Base-by-base conservation (phyloP, 2,329 filamentous ascomycete species). In the Monilinia fructicola region DNA sequence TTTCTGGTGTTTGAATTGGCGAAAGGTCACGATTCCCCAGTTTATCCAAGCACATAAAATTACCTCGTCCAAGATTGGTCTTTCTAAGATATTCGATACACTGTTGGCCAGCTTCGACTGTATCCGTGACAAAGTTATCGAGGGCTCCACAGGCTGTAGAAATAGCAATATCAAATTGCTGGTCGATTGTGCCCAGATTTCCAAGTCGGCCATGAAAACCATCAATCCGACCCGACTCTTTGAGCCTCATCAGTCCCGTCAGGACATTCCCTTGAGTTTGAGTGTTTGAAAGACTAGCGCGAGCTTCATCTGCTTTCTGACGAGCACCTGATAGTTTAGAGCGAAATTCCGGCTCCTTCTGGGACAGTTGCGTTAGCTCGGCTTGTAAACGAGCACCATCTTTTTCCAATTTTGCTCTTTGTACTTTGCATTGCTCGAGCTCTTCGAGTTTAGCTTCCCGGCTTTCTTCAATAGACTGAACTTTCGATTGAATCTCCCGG, bases 1-100 rank as follows among this genome's bases (percentile, higher is more conserved):
- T 89, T 78, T 99, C 95, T 0, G 95, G 95, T 0, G 95, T 99
- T 67, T 91, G 84, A 64, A 98, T 93, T 0, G 86, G 81, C 1
- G 88, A 88, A 73, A 98, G 81, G 74, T 97, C 91, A 63, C 92
- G 87, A 42, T 85, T 83, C 31, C 92, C 87, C 59, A 98, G 82
- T 76, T 94, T 93, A 78, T 99, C 92, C 21, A 99, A 84, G 71
- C 95, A 91, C 74, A 99, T 98, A 77, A 99, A 98, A 80, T 97
- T 97, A 68, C 93, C 95, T 73, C 96, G 88, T 16, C 95, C 95
- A 4, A 99, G 87, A 72, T 97, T 97, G 74, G 97, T 99, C 82
- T 98, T 99, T 66, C 95, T 88, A 16, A 99, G 84, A 75, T 99
- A 95, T 76, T 98, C 95, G 70, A 99, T 98, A 78, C 96, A 99